Conservation (phyloP, 192 early-diverging fungal genomes). For the Coemansia sp. region DNA sequence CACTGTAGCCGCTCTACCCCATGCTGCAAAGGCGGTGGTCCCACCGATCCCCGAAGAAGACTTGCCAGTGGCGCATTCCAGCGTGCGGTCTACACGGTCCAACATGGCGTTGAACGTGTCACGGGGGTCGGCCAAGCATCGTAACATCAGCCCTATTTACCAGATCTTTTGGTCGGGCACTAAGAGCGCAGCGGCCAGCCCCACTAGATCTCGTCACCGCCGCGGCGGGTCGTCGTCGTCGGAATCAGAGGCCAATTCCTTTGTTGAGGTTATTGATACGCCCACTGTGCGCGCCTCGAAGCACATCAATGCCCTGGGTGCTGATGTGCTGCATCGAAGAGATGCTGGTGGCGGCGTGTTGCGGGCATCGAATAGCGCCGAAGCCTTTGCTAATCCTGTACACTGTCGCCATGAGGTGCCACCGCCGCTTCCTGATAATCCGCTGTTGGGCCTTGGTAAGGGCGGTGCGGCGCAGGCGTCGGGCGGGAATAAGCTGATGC, state of each 20-base stretch:
- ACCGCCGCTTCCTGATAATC: background rate
- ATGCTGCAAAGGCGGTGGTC: background rate
- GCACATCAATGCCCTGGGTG: background rate
- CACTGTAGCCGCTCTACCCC: background rate
- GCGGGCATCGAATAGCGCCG: conserved; percentile 26
- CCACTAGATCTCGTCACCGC: background rate
- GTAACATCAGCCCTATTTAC: conserved; percentile 1
- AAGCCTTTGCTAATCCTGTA: conserved; percentile 10
- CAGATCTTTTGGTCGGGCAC: conserved; percentile 1
- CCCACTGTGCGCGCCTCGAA: background rate
- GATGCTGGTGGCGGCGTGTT: background rate
- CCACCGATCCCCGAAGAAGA: conserved; percentile 4
- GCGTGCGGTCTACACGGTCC: conserved; percentile 8
- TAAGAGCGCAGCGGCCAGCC: conserved; percentile 11
- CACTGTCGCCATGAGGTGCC: background rate
- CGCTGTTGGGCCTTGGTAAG: background rate
- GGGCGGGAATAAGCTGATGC: conserved; percentile 7
- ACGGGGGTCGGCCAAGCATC: background rate
- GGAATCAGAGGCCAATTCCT: conserved; percentile 21
- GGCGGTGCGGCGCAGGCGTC: background rate
- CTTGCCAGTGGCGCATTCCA: background rate
- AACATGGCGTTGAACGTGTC: background rate
- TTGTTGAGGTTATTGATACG: conserved; percentile 33
- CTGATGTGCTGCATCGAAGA: background rate
- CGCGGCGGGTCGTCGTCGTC: background rate